phyloP scores from a whole-genome alignment of 805 yeast species.

The Candida tibetensis region DNA sequence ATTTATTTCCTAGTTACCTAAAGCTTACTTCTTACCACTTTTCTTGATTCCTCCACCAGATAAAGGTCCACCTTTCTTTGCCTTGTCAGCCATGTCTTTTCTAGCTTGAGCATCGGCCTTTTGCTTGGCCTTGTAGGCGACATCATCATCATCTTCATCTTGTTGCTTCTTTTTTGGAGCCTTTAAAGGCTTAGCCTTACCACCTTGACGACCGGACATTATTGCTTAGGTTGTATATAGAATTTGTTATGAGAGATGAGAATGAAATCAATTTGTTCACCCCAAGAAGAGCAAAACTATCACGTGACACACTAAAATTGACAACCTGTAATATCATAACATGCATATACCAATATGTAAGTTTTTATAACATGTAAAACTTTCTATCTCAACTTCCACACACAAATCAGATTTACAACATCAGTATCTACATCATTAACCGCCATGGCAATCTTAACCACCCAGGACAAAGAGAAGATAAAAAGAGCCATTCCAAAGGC shows the following conservation, averaged over 20 bases:
- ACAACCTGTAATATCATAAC: neutral
- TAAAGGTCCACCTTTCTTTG: constrained; percentile 86
- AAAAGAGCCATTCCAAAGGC: constrained; percentile 87
- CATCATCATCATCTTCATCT: constrained; percentile 81
- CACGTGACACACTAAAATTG: neutral
- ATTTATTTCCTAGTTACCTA: no score
- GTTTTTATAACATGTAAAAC: no score
- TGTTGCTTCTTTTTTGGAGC: constrained; percentile 78
- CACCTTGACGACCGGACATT: constrained; percentile 98
- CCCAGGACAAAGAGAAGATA: constrained; percentile 80
- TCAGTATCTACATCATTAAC: no score
- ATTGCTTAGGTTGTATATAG: no score
- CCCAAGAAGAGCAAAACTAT: neutral
- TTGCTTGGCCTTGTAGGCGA: constrained; percentile 89
- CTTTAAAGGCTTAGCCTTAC: constrained; percentile 89
- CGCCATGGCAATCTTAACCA: constrained; percentile 38
- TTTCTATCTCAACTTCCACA: no score
- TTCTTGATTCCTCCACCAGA: constrained; percentile 95
- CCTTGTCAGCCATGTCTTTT: constrained; percentile 85
- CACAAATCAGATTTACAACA: no score
- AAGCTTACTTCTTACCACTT: constrained; percentile 46
- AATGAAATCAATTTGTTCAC: neutral
- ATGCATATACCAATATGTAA: constrained; percentile 1
- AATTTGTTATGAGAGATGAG: neutral
- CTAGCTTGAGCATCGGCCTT: constrained; percentile 92